Base-by-base conservation (phyloP, 805 yeast species). In the Saturnispora zaruensis region DNA sequence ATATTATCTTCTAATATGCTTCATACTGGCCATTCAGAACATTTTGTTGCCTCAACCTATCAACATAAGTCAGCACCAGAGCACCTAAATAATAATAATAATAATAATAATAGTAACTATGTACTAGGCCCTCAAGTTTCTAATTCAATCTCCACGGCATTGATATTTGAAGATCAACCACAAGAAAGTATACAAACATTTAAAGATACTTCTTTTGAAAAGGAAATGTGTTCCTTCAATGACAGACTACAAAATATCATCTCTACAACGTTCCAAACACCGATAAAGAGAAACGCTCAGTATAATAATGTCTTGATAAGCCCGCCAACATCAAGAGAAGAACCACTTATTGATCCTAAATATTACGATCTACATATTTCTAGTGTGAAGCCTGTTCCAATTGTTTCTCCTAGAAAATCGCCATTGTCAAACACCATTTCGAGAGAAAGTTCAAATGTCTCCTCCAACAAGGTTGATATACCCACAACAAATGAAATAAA, bases 161-260 rank as follows among this genome's bases (percentile, higher is more conserved):
- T 43, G 30, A 32, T 43, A 16, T 43, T 43, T 43, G 45, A 25
- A 28, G 23, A 43, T 18, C 45, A 43, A 23, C n/a, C 20, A 14
- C n/a, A 38, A 8, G 26, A 21, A 6, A 13, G 16, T 42, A 4
- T 6, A 26, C 18, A 26, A 42, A 13, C 34, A 42, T 24, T 13
- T 5, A 30, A 20, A 1, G 40, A 36, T 4, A 36, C 11, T 8
- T 36, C 23, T 18, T 18, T 36, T 18, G 40, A 36, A 18, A 36
- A 36, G 13, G 40, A 36, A 18, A 36, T 36, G 40, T 16, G 40
- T 36, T 36, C 40, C 5, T 36, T 36, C 21, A 36, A 36, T 36
- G 40, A 36, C 3, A 20, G n/a, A 11, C 11, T 36, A 36, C 40
- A 36, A 16, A 36, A 20, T 36, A 20, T 36, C 23, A 36, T 36